Conservation (phyloP, 805 yeast genomes). For the Ogataea nonfermentans region DNA sequence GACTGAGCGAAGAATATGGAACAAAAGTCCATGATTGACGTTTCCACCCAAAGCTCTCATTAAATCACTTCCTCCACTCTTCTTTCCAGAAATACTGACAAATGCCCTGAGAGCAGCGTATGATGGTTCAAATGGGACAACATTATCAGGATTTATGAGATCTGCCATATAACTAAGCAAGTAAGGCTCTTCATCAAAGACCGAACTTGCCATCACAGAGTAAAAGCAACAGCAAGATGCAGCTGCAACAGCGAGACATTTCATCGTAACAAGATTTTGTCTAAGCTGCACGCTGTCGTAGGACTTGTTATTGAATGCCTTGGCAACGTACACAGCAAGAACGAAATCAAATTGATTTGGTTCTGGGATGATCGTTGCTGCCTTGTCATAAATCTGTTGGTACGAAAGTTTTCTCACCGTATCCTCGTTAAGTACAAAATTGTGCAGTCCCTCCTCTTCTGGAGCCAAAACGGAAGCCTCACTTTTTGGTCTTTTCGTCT, state of each 20-base stretch:
- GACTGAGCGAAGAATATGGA: slow-evolving; percentile 68
- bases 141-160: slow-evolving; percentile 64
- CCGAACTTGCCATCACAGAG: slow-evolving; percentile 57
- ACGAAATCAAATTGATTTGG: slow-evolving; percentile 65
- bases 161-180: slow-evolving; percentile 68
- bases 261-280: slow-evolving; percentile 56
- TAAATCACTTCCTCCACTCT: slow-evolving; percentile 72
- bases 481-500: slow-evolving; percentile 19
- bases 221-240: slow-evolving; percentile 56
- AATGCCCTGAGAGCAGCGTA: slow-evolving; percentile 63
- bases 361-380: slow-evolving; percentile 53
- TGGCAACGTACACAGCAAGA: slow-evolving; percentile 60
- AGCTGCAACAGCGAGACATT: slow-evolving; percentile 66
- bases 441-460: slow-evolving; percentile 46
- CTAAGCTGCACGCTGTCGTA: slow-evolving; percentile 55
- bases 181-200: slow-evolving; percentile 73
- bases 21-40: slow-evolving; percentile 79
- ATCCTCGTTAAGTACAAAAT: slow-evolving; percentile 52
- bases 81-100: slow-evolving; percentile 64
- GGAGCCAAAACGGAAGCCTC: slow-evolving; percentile 18
- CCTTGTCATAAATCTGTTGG: slow-evolving; percentile 65
- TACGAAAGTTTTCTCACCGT: slow-evolving; percentile 51
- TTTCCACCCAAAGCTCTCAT: slow-evolving; percentile 79
- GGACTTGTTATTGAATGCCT: slow-evolving; percentile 61
- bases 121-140: slow-evolving; percentile 52